Conservation (phyloP, 2,329 filamentous ascomycete genomes). For the Tolypocladium paradoxum region DNA sequence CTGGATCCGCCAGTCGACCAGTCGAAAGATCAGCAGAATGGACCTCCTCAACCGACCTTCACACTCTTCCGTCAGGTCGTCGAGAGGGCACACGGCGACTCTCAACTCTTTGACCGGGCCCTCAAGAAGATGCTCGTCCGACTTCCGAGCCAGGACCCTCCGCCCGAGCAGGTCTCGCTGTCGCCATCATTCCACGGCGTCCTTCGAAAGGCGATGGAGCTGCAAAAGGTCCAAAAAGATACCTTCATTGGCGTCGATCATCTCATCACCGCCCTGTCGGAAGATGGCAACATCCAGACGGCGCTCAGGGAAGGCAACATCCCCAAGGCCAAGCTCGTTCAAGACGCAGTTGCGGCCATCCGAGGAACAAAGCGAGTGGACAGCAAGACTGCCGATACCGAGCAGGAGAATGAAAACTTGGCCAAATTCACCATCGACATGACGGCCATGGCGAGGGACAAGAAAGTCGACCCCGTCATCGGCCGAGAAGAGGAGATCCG, state of each 20-base stretch:
- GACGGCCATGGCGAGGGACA: conserved; percentile 91
- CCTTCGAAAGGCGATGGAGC: conserved; percentile 71
- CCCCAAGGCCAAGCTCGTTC: conserved; percentile 80
- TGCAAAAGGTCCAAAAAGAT: conserved; percentile 97
- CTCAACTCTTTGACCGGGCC: conserved; percentile 75
- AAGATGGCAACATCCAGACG: conserved; percentile 64
- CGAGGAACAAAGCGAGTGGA: conserved; percentile 89
- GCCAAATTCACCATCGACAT: conserved; percentile 99
- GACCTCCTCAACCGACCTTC: conserved; percentile 47
- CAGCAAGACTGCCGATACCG: conserved; percentile 88
- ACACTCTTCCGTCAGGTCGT: conserved; percentile 94
- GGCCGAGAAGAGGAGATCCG: conserved; percentile 93
- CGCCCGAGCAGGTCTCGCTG: conserved; percentile 77
- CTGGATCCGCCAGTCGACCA: conserved; percentile 65
- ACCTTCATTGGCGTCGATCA: conserved; percentile 92
- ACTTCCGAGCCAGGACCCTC: conserved; percentile 86
- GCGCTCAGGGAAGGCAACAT: conserved; percentile 79
- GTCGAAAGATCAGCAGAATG: conserved; percentile 76
- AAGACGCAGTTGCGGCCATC: conserved; percentile 83
- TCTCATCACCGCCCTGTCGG: conserved; percentile 72
- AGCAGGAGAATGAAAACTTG: conserved; percentile 87
- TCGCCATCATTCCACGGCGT: conserved; percentile 74
- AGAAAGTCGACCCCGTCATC: conserved; percentile 96
- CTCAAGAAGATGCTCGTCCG: conserved; percentile 89
- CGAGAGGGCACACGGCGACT: conserved; percentile 86